Percentiles rank a stretch among this genome's conserved stretches.
phyloP scores from a whole-genome alignment of 169 alveolate genomes.

The Blepharisma undulans region DNA sequence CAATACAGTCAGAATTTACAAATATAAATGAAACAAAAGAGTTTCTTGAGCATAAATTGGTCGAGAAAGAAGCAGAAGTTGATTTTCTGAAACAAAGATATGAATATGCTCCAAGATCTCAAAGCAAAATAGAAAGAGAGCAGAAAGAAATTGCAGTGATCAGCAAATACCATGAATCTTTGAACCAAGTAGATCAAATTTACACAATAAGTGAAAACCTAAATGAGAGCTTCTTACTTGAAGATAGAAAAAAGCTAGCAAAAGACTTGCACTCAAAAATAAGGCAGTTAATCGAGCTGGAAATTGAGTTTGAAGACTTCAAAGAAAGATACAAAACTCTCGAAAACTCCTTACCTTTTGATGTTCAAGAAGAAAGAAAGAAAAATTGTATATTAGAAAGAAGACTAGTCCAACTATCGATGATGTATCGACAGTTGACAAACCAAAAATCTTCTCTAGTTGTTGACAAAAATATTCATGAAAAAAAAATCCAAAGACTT shows the following conservation, averaged over 20 bases:
- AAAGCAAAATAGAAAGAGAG: not conserved
- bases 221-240: not conserved
- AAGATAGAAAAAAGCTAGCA: not conserved
- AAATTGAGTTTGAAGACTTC: not conserved
- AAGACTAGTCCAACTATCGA: slow-evolving; percentile 49
- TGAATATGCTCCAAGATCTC: not conserved
- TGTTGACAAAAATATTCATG: not conserved
- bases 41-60: not conserved
- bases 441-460: slow-evolving; percentile 1
- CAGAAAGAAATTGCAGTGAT: not conserved
- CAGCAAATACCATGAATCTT: not conserved
- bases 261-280: not conserved
- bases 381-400: slow-evolving; percentile 51
- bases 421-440: slow-evolving; percentile 56
- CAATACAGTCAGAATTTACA: not conserved
- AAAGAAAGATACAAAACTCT: not conserved
- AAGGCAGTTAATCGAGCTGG: not conserved
- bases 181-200: not conserved
- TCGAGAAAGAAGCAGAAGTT: slow-evolving; percentile 21
- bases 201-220: not conserved
- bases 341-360: not conserved
- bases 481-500: not conserved
- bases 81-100: not conserved
- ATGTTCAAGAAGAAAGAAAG: slow-evolving; percentile 47
- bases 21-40: not conserved